Base-by-base conservation (phyloP, 1,139 yeast genomes). In the Kazachstania sp. region DNA sequence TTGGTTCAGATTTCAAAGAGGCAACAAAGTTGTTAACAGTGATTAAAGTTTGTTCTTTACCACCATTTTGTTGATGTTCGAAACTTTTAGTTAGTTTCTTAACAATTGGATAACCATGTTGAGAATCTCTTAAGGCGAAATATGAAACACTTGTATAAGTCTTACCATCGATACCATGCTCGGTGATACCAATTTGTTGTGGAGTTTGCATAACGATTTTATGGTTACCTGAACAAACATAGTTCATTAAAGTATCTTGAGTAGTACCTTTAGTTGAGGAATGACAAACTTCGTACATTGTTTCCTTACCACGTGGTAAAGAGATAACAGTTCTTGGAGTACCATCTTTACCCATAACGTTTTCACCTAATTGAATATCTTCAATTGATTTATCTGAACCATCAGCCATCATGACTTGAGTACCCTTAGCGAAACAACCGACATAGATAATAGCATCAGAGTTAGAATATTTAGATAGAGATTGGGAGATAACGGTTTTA, bases 401-500 rank as follows among this genome's bases (percentile, higher is more conserved):
- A 55, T 70, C 66, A 32, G 72, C 67, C 74, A 70, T 71, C 58
- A 71, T 49, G 37, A 71, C 74, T 49, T 65, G 49, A 37, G 74
- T 71, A 48, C 75, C 69, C 48, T 57, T 53, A 9, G 59, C 60
- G 39, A 58, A 70, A 66, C 84, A 84, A 49, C 96, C 97, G 46
- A 87, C 95, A 64, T 92, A 92, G 63, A 90, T 85, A 68, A 92
- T 92, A 49, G 86, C 86, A 68, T 92, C 97, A 23, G 97, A 92
- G 77, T 92, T 92, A 53, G 98, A 92, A 72, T 82, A 92, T 71
- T 92, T 92, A 55, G 98, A 92, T 65, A 92, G 77, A 1, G 97
- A 87, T 73, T 92, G 98, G 31, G 99, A 92, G 67, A 92, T 92
- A 63, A 92, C 99, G 12, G 99, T 92, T 71, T 92, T 92, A 71